Evolutionary conservation across 495 filamentous ascomycete species (phyloP).

Genomic region (Friedmanniomyces simplex): DNA sequence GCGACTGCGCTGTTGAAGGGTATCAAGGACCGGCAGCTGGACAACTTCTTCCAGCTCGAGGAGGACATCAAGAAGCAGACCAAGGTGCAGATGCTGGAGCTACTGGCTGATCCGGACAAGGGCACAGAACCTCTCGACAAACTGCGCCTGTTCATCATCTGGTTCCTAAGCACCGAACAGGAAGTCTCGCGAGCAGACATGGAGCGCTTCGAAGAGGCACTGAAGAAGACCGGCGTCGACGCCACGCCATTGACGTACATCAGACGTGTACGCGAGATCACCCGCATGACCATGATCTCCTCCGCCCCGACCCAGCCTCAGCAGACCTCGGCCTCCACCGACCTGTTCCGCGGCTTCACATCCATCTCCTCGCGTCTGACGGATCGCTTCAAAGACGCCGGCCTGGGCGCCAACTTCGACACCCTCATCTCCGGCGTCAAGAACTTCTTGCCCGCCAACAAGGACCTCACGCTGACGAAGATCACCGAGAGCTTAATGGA

Average conservation of each 20-base stretch:
- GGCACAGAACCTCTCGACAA: slow-evolving; percentile 81
- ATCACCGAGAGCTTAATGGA: slow-evolving; percentile 99
- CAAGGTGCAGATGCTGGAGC: slow-evolving; percentile 78
- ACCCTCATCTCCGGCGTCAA: slow-evolving; percentile 96
- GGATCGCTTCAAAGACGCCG: slow-evolving; percentile 84
- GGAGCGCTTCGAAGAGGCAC: slow-evolving; percentile 76
- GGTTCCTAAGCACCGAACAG: slow-evolving; percentile 91
- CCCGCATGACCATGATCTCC: slow-evolving; percentile 98
- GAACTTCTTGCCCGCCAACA: slow-evolving; percentile 91
- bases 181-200: slow-evolving; percentile 74
- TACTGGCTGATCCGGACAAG: slow-evolving; percentile 71
- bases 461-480: slow-evolving; percentile 92
- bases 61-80: slow-evolving; percentile 89
- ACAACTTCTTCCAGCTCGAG: slow-evolving; percentile 93
- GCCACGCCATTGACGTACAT: slow-evolving; percentile 74
- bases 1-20: slow-evolving; percentile 75
- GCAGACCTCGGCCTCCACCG: slow-evolving; percentile 52
- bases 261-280: slow-evolving; percentile 85
- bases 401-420: slow-evolving; percentile 84
- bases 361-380: slow-evolving; percentile 83
- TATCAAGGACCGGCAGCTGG: slow-evolving; percentile 87
- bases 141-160: slow-evolving; percentile 87
- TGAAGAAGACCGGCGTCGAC: slow-evolving; percentile 62
- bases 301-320: slow-evolving; percentile 62
- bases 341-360: slow-evolving; percentile 81